Evolutionary conservation across 202 grass and related monocot species (phyloP), one percentile per base, ranked within the genome.

Genomic region (Bolboschoenoplectus hybrid): DNA sequence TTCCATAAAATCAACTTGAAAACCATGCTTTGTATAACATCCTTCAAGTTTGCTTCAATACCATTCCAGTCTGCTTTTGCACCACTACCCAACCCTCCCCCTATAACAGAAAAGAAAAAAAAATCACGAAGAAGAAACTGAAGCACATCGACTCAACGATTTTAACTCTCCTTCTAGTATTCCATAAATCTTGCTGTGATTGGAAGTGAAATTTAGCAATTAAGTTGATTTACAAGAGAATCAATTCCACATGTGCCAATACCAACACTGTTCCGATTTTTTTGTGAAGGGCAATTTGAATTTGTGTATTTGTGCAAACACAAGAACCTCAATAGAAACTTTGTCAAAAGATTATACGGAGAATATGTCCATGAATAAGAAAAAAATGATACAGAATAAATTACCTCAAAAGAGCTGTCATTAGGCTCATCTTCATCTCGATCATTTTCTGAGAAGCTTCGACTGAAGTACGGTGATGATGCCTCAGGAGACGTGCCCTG

Each of bases 341-440:
- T 5, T 75, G 46, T 51, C 71, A 74, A 74, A 52, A 51, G 46
- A 12, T 44, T 80, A 58, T 16, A 67, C 13, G 32, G 32, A 19
- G 9, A 57, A 26, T 12, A 11, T 40, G 4, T 43, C 19, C 52
- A 75, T 75, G 14, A 20, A 45, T 39, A 91, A 88, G 71, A 52
- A 34, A 19, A 20, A 39, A 12, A 2, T 88, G 87, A 67, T 50
- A 26, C 89, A 90, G 71, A 75, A 3, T 69, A 78, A 47, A 57
- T 66, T 91, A 99, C 93, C 87, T 96, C 90, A 79, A 62, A 90
- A 6, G 86, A 91, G 36, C 83, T 88, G 10, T 92, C 85, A 13
- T 63, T 86, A 57, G 49, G 88, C n/a, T 93, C 89, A 84, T 89
- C 55, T 88, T 92, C 89, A 36, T 91, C 85, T 38, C 14, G 68